Evolutionary conservation across 2,329 filamentous ascomycete genomes (phyloP).

Genomic region (Periconia sp.): DNA sequence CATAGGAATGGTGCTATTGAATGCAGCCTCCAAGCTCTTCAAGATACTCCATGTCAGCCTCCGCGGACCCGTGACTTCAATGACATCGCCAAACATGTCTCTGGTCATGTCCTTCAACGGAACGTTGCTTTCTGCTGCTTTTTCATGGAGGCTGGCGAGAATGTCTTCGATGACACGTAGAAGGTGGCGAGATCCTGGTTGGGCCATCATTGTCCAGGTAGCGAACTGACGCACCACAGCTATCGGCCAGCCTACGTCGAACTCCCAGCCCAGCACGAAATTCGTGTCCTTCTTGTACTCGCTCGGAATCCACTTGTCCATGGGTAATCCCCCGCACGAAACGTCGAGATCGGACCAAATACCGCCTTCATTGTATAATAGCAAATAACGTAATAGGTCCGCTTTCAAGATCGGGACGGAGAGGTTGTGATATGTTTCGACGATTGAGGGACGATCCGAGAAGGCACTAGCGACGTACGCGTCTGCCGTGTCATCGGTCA

Average conservation of each 20-base stretch:
- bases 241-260: conserved; percentile 35
- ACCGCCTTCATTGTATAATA: conserved; percentile 50
- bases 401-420: conserved; percentile 48
- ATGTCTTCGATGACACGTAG: conserved; percentile 35
- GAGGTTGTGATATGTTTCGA: conserved; percentile 43
- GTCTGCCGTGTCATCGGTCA: conserved; percentile 40
- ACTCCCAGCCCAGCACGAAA: conserved; percentile 49
- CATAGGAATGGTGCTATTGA: conserved; percentile 18
- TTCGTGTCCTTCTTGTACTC: conserved; percentile 35
- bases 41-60: conserved; percentile 31
- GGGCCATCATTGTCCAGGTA: conserved; percentile 40
- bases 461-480: conserved; percentile 43
- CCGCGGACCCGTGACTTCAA: conserved; percentile 37
- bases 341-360: conserved; percentile 53
- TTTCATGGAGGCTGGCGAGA: conserved; percentile 20
- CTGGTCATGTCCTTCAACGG: conserved; percentile 20
- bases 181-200: conserved; percentile 29
- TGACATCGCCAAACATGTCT: conserved; percentile 32
- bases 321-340: conserved; percentile 38
- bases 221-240: conserved; percentile 31
- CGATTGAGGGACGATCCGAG: conserved; percentile 44
- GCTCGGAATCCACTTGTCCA: conserved; percentile 46
- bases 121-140: conserved; percentile 17
- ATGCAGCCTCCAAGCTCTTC: conserved; percentile 25
- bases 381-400: conserved; percentile 52